A percentile compares a stretch with the other conserved stretches of the same genome.
Conservation (phyloP, 495 filamentous ascomycete species). For the Lasiosphaeris hirsuta region DNA sequence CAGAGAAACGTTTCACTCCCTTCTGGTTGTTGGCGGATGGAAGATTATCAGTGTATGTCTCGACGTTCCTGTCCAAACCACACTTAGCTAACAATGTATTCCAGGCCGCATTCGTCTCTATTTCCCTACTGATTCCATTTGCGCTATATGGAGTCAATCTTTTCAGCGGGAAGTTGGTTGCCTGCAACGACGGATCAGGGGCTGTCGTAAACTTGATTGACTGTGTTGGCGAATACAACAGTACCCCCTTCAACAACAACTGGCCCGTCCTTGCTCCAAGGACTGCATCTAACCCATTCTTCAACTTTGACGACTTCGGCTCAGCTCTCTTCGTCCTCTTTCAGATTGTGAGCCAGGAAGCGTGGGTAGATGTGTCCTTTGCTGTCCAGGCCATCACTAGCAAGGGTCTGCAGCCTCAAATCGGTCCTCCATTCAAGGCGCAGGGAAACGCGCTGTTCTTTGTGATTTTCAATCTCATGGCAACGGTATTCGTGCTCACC, state of each 20-base stretch:
- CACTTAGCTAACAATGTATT: conserved; percentile 10
- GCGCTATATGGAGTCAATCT: conserved; percentile 93
- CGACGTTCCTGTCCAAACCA: conserved; percentile 38
- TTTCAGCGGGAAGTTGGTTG: conserved; percentile 75
- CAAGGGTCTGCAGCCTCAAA: conserved; percentile 62
- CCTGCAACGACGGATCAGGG: conserved; percentile 70
- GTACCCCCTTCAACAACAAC: conserved; percentile 62
- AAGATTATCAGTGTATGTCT: conserved; percentile 66
- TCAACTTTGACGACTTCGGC: conserved; percentile 92
- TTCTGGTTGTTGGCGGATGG: conserved; percentile 88
- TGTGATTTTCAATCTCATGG: conserved; percentile 92
- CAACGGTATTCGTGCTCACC: conserved; percentile 95
- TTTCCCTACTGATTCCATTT: conserved; percentile 93
- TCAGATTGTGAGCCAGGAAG: conserved; percentile 98
- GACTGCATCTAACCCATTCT: conserved; percentile 74
- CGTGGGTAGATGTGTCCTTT: conserved; percentile 90
- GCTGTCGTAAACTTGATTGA: conserved; percentile 57
- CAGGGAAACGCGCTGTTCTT: conserved; percentile 93
- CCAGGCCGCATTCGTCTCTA: conserved; percentile 82
- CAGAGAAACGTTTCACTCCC: conserved; percentile 91
- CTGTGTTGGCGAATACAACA: conserved; percentile 80
- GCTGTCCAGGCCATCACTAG: conserved; percentile 80
- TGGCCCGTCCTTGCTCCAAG: conserved; percentile 85
- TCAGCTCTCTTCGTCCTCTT: conserved; percentile 93
- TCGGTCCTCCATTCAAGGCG: conserved; percentile 47